Base-by-base conservation (phyloP, 2,329 filamentous ascomycete species). In the Blastomyces silverae region DNA sequence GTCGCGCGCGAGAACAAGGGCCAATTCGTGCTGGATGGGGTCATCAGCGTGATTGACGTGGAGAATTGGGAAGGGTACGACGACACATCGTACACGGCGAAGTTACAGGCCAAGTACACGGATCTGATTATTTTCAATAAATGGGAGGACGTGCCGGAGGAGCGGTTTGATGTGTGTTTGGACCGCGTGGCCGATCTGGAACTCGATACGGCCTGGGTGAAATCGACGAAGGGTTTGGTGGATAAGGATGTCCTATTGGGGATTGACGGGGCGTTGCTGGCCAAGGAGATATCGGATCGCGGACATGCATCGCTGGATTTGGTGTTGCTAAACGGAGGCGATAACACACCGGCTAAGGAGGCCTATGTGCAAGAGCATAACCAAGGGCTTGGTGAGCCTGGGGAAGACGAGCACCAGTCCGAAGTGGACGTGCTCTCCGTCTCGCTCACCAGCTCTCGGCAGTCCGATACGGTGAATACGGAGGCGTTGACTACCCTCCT, bases 1-100 rank as follows among this genome's bases (percentile, higher is more conserved):
- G 79, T 96, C 17, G 84, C 86, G 22, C 81, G 86, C n/a, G 86
- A 90, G 66, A 64, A 74, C 63, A 71, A 71, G 0, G 85, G 84
- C 0, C 77, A 80, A 37, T 96, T 92, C 72, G 82, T 85, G 5
- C 84, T 97, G 1, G 92, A 97, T 72, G 92, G 92, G 13, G 91
- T 97, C 62, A 85, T 96, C 68, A 91, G 87, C 70, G 92, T 96
- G 28, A 87, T 97, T 65, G 92, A 97, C 73, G 92, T 95, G 13
- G 92, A 96, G 83, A 97, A 97, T 73, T 97, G 92, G 92, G 81
- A 87, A 72, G 92, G 92, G 0, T 97, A 97, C 73, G 91, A 94
- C 71, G 92, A 95, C 76, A 95, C 90, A 31, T 91, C 88, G 65
- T 93, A 90, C 73, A 97, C 92, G 64, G 92, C 92, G 7, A 88